Conservation (phyloP, 2,329 filamentous ascomycete species). For the Stromatinia cepivora region DNA sequence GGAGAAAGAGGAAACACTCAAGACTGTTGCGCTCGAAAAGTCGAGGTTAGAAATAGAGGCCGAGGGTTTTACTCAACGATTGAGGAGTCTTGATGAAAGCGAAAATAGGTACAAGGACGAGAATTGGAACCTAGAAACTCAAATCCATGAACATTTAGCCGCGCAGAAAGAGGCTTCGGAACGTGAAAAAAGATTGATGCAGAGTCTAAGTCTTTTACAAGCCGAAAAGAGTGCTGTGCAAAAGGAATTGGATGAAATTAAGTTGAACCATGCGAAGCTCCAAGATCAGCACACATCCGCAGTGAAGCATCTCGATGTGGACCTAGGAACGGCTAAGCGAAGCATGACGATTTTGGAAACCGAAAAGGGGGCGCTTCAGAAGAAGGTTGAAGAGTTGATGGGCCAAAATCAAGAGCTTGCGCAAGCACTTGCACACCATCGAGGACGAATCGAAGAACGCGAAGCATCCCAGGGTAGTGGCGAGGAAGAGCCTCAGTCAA, state of each 20-base stretch:
- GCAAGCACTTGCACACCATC: slow-evolving; percentile 73
- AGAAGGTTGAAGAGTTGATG: slow-evolving; percentile 83
- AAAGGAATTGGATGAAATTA: slow-evolving; percentile 88
- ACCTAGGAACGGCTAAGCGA: slow-evolving; percentile 80
- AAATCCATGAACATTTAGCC: slow-evolving; percentile 78
- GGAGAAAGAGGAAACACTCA: slow-evolving; percentile 85
- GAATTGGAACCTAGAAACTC: slow-evolving; percentile 96
- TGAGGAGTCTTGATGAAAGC: slow-evolving; percentile 85
- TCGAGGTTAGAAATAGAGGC: slow-evolving; percentile 79
- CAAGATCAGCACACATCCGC: slow-evolving; percentile 75
- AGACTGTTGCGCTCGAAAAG: slow-evolving; percentile 71
- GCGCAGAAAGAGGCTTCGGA: slow-evolving; percentile 74
- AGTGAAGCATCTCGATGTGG: slow-evolving; percentile 84
- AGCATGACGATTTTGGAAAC: slow-evolving; percentile 75
- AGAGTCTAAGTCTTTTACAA: slow-evolving; percentile 67
- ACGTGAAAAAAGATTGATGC: slow-evolving; percentile 78
- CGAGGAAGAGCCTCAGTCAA: slow-evolving; percentile 64
- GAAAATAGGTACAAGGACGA: slow-evolving; percentile 97
- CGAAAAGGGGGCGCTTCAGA: slow-evolving; percentile 75
- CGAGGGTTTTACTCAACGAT: slow-evolving; percentile 74
- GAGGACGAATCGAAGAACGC: slow-evolving; percentile 66
- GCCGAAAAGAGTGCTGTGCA: slow-evolving; percentile 76
- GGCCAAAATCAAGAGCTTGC: slow-evolving; percentile 90
- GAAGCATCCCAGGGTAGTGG: slow-evolving; percentile 59
- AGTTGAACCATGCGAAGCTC: slow-evolving; percentile 74